Evolutionary conservation across 73 alveolate genomes (phyloP).

Genomic region (Uronychia setigera): DNA sequence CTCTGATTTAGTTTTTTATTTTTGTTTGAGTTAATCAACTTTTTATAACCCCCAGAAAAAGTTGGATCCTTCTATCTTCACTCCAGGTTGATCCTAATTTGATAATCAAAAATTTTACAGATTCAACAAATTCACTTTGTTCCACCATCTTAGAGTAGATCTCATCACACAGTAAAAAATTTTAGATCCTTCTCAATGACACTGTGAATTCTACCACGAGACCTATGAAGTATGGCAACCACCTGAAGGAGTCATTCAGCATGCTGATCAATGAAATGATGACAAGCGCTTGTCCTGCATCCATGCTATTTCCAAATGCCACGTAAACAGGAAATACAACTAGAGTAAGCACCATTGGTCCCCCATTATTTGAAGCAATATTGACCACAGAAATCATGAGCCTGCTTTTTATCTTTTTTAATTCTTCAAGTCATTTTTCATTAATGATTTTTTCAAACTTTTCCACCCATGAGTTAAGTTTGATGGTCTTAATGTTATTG

Average conservation of each 20-base stretch:
- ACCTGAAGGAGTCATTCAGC: slow-evolving; percentile 75
- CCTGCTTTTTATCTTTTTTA: slow-evolving; percentile 34
- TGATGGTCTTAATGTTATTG: slow-evolving; percentile 84
- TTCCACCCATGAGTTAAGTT: slow-evolving; percentile 87
- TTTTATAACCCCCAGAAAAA: slow-evolving; percentile 17
- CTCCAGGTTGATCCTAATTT: not conserved
- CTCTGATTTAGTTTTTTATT: slow-evolving; percentile 15
- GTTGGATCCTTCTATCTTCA: slow-evolving; percentile 19
- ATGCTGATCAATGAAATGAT: slow-evolving; percentile 69
- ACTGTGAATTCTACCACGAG: slow-evolving; percentile 68
- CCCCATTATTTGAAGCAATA: slow-evolving; percentile 11
- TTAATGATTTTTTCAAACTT: slow-evolving; percentile 63
- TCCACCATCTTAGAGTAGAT: slow-evolving; percentile 19
- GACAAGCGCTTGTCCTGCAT: slow-evolving; percentile 71
- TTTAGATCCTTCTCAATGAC: slow-evolving; percentile 78
- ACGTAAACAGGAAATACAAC: slow-evolving; percentile 65
- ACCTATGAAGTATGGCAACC: slow-evolving; percentile 83
- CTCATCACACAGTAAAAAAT: slow-evolving; percentile 67
- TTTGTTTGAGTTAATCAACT: slow-evolving; percentile 8
- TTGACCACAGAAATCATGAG: slow-evolving; percentile 3
- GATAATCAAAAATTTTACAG: slow-evolving; percentile 2
- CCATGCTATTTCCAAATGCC: slow-evolving; percentile 71
- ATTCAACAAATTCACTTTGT: not conserved
- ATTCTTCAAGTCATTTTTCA: slow-evolving; percentile 68
- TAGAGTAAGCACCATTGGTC: not conserved